Conservation (phyloP, 345 rosid genomes). For the Citrus inodora region DNA sequence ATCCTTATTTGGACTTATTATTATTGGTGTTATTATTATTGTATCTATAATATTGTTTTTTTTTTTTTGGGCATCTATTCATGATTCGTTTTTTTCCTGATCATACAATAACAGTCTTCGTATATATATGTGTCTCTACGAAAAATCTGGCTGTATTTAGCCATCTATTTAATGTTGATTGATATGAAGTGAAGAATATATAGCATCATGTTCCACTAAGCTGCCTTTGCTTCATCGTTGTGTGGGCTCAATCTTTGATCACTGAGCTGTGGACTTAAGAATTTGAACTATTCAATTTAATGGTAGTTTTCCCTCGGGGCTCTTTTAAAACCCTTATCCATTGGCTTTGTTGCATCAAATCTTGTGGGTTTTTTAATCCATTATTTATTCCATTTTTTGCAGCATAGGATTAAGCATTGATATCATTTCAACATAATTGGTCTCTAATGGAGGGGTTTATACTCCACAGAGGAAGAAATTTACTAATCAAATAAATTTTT, state of each 20-base stretch:
- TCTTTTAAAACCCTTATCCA: no score
- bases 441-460: not conserved
- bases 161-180: not conserved
- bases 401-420: not conserved
- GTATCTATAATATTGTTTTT: not conserved
- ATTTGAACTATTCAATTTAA: not conserved
- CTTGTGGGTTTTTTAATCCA: not conserved
- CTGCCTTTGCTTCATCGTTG: not conserved
- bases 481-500: not conserved
- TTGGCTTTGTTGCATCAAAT: not conserved
- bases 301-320: not conserved
- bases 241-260: not conserved
- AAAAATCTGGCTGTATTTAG: not conserved
- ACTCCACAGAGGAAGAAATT: not conserved
- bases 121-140: no score
- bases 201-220: not conserved
- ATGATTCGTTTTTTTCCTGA: no score
- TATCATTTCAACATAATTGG: not conserved
- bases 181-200: not conserved
- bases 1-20: not conserved
- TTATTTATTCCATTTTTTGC: not conserved
- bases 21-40: no score
- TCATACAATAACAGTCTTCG: not conserved
- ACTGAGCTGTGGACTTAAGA: not conserved
- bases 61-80: not conserved